These are phyloP conservation scores for Auxenochlorella pyrenoidosa DNA, from an alignment of 139 green algal species.

Conservation along the genomic window DNA sequence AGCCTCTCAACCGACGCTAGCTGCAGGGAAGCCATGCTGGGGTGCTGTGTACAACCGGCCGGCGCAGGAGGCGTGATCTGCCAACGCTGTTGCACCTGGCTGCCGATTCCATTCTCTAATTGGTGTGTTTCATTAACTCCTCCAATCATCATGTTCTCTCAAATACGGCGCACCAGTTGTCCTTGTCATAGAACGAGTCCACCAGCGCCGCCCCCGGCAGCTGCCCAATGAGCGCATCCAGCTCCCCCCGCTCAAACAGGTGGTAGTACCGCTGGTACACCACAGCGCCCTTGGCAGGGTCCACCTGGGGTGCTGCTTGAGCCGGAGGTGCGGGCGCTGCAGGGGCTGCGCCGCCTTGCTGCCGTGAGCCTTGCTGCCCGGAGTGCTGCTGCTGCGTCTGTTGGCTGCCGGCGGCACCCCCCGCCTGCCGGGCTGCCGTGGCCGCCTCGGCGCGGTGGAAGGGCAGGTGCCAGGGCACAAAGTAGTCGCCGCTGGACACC, in stretches of 20 bases:
- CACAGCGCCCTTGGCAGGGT: slow-evolving; percentile 80
- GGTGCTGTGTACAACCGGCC: too few species aligned
- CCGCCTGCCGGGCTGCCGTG: slow-evolving; percentile 5
- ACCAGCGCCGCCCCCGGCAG: slow-evolving; percentile 54
- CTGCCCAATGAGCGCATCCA: slow-evolving; percentile 70
- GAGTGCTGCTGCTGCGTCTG: background rate
- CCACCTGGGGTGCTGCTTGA: slow-evolving; percentile 41
- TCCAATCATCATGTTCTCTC: background rate
- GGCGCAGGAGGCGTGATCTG: too few species aligned
- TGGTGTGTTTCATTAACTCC: too few species aligned
- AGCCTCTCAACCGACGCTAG: too few species aligned
- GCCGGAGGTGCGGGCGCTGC: background rate
- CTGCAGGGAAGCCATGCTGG: too few species aligned
- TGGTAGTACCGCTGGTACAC: slow-evolving; percentile 98
- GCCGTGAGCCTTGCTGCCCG: background rate
- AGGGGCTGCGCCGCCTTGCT: background rate
- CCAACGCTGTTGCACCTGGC: too few species aligned
- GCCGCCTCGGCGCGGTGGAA: slow-evolving; percentile 82
- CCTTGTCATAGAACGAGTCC: slow-evolving; percentile 85
- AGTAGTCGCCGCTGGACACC: slow-evolving; percentile 76
- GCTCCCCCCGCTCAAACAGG: slow-evolving; percentile 87
- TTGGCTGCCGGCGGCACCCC: background rate
- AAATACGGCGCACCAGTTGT: slow-evolving; percentile 90
- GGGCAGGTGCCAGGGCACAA: slow-evolving; percentile 98
- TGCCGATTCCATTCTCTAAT: too few species aligned